A percentile compares a stretch with the other conserved stretches of the same genome.
Evolutionary conservation across 2,329 filamentous ascomycete species (phyloP).

Genomic region (Blastomyces silverae): DNA sequence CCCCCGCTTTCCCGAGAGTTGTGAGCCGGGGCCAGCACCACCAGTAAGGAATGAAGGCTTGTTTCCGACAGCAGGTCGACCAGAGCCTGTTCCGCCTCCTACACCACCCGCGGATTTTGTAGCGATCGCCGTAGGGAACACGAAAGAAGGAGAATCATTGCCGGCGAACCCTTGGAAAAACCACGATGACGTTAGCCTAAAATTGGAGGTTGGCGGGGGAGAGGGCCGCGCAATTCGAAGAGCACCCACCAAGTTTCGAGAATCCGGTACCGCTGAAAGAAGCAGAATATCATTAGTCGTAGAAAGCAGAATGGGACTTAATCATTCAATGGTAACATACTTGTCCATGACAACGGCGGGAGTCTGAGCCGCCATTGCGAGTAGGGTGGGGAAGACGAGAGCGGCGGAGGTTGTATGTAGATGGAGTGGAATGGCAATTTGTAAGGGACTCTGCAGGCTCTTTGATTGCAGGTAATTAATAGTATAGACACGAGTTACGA

Average conservation of each 20-base stretch:
- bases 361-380: slow-evolving; percentile 87
- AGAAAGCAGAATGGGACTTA: slow-evolving; percentile 22
- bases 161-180: slow-evolving; percentile 74
- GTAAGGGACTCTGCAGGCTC: slow-evolving; percentile 14
- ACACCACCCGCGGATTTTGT: slow-evolving; percentile 71
- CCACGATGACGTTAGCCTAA: slow-evolving; percentile 31
- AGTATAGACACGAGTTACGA: neutral
- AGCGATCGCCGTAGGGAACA: slow-evolving; percentile 97
- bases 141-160: slow-evolving; percentile 98
- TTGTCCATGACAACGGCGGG: slow-evolving; percentile 99
- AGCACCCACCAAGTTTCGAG: slow-evolving; percentile 82
- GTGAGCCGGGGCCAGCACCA: slow-evolving; percentile 72
- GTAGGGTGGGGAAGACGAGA: slow-evolving; percentile 7
- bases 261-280: slow-evolving; percentile 87
- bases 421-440: neutral
- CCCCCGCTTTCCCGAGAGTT: slow-evolving; percentile 84
- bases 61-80: slow-evolving; percentile 81
- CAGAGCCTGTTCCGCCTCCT: slow-evolving; percentile 70
- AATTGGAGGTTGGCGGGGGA: slow-evolving; percentile 17
- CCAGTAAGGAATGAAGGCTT: slow-evolving; percentile 94
- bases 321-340: slow-evolving; percentile 53
- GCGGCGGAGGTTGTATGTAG: neutral
- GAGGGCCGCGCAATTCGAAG: slow-evolving; percentile 14
- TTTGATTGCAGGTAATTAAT: neutral
- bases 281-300: slow-evolving; percentile 35